Percentiles rank a stretch among this genome's conserved stretches.
Evolutionary conservation across 148 eudicot species (phyloP).

Genomic region (Chenopodium quinoa): DNA sequence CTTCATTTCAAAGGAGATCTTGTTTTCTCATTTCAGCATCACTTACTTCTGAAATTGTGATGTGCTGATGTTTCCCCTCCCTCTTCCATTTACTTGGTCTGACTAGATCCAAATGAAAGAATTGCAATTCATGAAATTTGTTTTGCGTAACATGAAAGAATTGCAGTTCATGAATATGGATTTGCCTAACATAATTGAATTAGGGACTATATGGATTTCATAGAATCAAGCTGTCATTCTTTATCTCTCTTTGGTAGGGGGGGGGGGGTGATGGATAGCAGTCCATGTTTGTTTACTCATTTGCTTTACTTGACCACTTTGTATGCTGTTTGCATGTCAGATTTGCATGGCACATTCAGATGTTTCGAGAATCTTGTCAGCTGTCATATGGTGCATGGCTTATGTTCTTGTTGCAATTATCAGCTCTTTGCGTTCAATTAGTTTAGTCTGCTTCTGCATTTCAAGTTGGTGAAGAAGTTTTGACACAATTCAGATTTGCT

Average conservation of each 20-base stretch:
- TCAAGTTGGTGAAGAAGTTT: constrained; percentile 25
- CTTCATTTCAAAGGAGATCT: neutral
- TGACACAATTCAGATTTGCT: constrained; percentile 7
- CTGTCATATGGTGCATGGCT: constrained; percentile 39
- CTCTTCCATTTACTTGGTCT: no score
- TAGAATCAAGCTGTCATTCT: neutral
- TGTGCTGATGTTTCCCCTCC: neutral
- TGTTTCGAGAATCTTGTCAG: constrained; percentile 24
- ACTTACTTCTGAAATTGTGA: neutral
- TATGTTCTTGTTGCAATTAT: constrained; percentile 35
- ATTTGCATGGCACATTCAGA: constrained; percentile 34
- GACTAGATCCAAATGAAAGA: neutral
- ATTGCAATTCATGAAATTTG: neutral
- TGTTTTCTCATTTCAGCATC: neutral
- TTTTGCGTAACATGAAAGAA: neutral
- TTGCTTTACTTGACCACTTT: neutral
- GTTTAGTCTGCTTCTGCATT: constrained; percentile 28
- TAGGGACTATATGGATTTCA: neutral
- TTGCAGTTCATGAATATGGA: neutral
- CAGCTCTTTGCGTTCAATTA: constrained; percentile 27
- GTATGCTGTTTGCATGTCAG: constrained; percentile 17
- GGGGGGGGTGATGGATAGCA: neutral
- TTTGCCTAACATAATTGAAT: neutral
- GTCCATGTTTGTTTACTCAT: neutral
- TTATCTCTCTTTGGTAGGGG: neutral